A percentile compares a stretch with the other conserved stretches of the same genome.
phyloP scores from a whole-genome alignment of 2,329 filamentous ascomycete species.

The Claviceps africana region DNA sequence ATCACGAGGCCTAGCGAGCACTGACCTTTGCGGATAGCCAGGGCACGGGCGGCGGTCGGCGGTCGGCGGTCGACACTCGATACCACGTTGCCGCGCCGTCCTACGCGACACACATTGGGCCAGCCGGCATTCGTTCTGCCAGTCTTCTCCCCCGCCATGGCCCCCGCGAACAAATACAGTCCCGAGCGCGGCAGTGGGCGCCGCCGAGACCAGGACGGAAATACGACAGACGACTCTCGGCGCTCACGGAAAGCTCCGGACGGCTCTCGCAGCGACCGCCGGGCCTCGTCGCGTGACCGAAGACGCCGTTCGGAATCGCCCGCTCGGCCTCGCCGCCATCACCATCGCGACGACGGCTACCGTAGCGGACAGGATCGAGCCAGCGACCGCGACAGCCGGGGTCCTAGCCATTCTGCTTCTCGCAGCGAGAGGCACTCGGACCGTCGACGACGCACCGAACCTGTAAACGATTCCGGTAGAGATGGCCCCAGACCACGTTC shows the following conservation, averaged over 20 bases:
- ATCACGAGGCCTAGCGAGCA: not conserved
- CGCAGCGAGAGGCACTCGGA: constrained; percentile 18
- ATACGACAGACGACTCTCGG: constrained; percentile 9
- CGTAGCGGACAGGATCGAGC: constrained; percentile 10
- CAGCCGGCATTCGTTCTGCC: not conserved
- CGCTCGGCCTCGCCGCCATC: constrained; percentile 6
- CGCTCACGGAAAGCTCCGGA: constrained; percentile 11
- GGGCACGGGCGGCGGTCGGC: too few relatives aligned
- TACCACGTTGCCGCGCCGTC: not conserved
- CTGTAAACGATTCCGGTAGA: constrained; percentile 10
- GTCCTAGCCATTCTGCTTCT: constrained; percentile 16
- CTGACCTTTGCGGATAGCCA: not conserved
- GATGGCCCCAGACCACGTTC: constrained; percentile 4
- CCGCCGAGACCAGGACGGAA: constrained; percentile 3
- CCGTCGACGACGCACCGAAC: constrained; percentile 11
- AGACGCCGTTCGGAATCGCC: constrained; percentile 19
- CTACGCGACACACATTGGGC: not conserved
- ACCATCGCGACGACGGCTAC: constrained; percentile 11
- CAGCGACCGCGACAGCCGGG: constrained; percentile 9
- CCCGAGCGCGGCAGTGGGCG: constrained; percentile 5
- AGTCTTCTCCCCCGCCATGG: constrained; percentile 12
- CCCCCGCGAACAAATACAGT: constrained; percentile 13
- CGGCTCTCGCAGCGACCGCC: constrained; percentile 14
- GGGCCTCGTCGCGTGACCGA: constrained; percentile 15
- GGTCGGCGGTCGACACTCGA: not conserved